Base-by-base conservation (phyloP, 306 rosid genomes). In the Trifolium fragiferum region DNA sequence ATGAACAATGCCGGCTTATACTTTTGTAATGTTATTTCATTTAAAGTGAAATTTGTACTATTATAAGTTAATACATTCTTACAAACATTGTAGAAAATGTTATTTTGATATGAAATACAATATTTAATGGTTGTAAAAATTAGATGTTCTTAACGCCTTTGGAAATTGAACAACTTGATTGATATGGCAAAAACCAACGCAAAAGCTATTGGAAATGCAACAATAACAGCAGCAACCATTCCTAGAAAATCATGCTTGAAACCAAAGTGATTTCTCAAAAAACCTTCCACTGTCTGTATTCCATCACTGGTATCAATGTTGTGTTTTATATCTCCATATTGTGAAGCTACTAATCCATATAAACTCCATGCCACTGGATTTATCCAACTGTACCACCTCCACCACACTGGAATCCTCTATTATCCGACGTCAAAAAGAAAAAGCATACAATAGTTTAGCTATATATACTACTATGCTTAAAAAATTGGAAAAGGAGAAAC, bases 311-410 rank as follows among this genome's bases (percentile, higher is more conserved):
- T 6, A 30, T 73, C 65, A 7, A 84, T 64, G 25, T 60, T 32
- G 55, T 67, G 51, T 10, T 60, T 65, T 21, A 87, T 11, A 66
- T 87, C 91, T 73, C 89, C 91, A 78, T 63, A 87, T 70, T 87
- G 91, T 61, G 91, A 87, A 65, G 73, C 71, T 20, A 82, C 83
- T 77, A 87, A 79, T 49, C 91, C 91, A 70, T 85, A 83, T 83
- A 87, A 76, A 72, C 75, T 87, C 91, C 89, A 87, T 23, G 87
- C 80, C 4, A 87, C 51, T 10, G 89, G 91, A 69, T 86, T 85
- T 15, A 8, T 44, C 87, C 89, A 87, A 54, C 72, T 73, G 71
- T 83, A 87, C 87, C 91, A 87, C 18, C 86, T 87, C 91, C 91
- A 84, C 87, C 85, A 80, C 12, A 83, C 67, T 20, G 91, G 91